phyloP scores from a whole-genome alignment of 768 basidiomycete species.

The Russula virescens region DNA sequence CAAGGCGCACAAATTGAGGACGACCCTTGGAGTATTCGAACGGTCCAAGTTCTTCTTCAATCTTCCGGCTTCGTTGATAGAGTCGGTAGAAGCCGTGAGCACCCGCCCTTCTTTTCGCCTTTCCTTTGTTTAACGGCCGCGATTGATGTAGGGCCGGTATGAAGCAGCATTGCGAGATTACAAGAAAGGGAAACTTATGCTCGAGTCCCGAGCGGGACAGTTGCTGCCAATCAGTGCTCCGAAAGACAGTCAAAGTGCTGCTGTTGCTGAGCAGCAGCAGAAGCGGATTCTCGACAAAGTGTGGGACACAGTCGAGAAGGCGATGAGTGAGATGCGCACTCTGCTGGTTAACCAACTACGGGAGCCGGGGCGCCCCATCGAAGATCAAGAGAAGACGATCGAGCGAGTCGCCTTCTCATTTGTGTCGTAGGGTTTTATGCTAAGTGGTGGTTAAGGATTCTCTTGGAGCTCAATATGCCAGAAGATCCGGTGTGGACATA shows the following conservation, averaged over 20 bases:
- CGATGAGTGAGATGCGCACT: conserved; percentile 86
- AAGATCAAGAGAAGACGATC: conserved; percentile 95
- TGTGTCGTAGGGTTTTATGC: not conserved
- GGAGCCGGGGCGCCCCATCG: conserved; percentile 71
- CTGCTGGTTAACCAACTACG: conserved; percentile 73
- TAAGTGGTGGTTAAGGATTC: conserved; percentile 50
- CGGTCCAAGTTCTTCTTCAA: conserved; percentile 98
- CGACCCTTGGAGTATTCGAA: conserved; percentile 92
- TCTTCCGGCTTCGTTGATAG: conserved; percentile 84
- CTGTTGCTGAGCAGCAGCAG: conserved; percentile 66
- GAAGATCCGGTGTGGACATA: conserved; percentile 96
- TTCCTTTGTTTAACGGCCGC: not conserved
- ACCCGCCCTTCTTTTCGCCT: not conserved
- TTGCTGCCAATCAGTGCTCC: conserved; percentile 62
- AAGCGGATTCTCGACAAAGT: conserved; percentile 93
- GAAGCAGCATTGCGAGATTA: conserved; percentile 93
- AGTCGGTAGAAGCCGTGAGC: conserved; percentile 82
- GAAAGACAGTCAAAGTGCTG: conserved; percentile 48
- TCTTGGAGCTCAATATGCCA: conserved; percentile 77
- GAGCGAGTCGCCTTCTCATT: conserved; percentile 52
- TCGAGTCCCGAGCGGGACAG: conserved; percentile 86
- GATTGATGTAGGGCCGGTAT: conserved; percentile 72
- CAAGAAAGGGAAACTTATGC: conserved; percentile 90
- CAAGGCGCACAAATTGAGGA: conserved; percentile 88
- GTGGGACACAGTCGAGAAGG: conserved; percentile 91